Percentiles rank a stretch among this genome's conserved stretches.
Evolutionary conservation across 2,329 filamentous ascomycete genomes (phyloP).

Genomic region (Colletotrichum gigasporum): DNA sequence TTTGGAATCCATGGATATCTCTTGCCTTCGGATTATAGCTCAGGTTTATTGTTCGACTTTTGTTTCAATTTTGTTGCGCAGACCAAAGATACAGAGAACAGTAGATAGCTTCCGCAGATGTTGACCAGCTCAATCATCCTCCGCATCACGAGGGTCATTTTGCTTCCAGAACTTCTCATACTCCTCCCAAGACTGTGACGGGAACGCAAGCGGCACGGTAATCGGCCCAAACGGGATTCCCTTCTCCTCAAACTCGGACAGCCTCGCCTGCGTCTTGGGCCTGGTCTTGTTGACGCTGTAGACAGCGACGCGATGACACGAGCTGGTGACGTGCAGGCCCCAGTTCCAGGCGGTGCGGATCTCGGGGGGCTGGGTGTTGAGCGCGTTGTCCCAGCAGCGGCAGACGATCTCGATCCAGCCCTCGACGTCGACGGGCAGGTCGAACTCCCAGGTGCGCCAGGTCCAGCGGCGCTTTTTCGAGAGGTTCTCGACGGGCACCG

Average conservation of each 20-base stretch:
- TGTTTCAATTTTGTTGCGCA: too few relatives aligned
- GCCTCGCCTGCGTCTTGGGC: conserved; percentile 55
- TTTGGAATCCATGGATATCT: too few relatives aligned
- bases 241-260: conserved; percentile 60
- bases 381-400: conserved; percentile 69
- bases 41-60: too few relatives aligned
- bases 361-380: conserved; percentile 68
- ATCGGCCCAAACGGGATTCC: conserved; percentile 60
- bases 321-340: conserved; percentile 72
- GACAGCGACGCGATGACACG: conserved; percentile 67
- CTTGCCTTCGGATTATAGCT: too few relatives aligned
- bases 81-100: too few relatives aligned
- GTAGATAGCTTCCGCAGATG: too few relatives aligned
- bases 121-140: conserved; percentile 35
- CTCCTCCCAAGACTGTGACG: conserved; percentile 58
- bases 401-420: conserved; percentile 69
- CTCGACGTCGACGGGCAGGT: conserved; percentile 69
- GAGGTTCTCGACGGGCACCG: conserved; percentile 67
- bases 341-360: conserved; percentile 70
- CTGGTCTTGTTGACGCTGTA: conserved; percentile 69
- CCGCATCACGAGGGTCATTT: conserved; percentile 40
- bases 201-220: conserved; percentile 61
- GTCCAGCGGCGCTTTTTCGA: conserved; percentile 69
- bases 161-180: conserved; percentile 48
- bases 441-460: conserved; percentile 72